Evolutionary conservation across 2,329 filamentous ascomycete species (phyloP), one percentile per base, ranked within the genome.

Genomic region (Cytospora piceae): DNA sequence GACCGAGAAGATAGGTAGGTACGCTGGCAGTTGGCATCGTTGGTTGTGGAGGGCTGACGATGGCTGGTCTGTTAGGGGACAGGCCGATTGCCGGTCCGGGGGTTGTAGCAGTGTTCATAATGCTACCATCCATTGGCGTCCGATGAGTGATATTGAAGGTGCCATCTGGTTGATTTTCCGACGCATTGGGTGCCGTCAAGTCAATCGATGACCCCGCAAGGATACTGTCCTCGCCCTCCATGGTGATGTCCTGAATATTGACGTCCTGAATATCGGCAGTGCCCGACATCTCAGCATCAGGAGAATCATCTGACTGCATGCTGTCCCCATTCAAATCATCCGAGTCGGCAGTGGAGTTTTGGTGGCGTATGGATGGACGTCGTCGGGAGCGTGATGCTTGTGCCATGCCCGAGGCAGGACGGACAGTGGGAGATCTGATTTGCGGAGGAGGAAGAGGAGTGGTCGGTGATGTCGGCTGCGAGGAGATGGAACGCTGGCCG

Each of bases 141-240:
- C 91, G 89, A 76, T 97, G 94, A 8, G 92, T 93, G 72, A 97
- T 96, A 78, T 97, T 96, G 78, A 98, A 97, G 0, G 93, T 93
- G 64, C 94, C 93, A 15, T 91, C 87, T 71, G 96, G 92, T 71
- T 93, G 91, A n/a, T 89, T 87, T 72, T 95, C 93, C 0, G 93
- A 94, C 3, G 91, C 90, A 39, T 90, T 90, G 2, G 90, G 90
- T 9, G 92, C 90, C 3, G 89, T 87, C 67, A 97, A 79, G 34
- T 91, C 89, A 39, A 96, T 87, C 4, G 89, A 85, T 2, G 90
- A 87, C 61, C 88, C 89, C 49, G 92, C 89, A 42, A 97, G 84
- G 75, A 96, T 90, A 71, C 89, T 86, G 68, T 94, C 91, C 37
- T 89, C 87, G 69, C 95, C 91, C 64, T 93, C 91, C 80, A 96